Evolutionary conservation across 2,329 filamentous ascomycete species (phyloP), one percentile per base, ranked within the genome.

Genomic region (Aspergillus candidus): DNA sequence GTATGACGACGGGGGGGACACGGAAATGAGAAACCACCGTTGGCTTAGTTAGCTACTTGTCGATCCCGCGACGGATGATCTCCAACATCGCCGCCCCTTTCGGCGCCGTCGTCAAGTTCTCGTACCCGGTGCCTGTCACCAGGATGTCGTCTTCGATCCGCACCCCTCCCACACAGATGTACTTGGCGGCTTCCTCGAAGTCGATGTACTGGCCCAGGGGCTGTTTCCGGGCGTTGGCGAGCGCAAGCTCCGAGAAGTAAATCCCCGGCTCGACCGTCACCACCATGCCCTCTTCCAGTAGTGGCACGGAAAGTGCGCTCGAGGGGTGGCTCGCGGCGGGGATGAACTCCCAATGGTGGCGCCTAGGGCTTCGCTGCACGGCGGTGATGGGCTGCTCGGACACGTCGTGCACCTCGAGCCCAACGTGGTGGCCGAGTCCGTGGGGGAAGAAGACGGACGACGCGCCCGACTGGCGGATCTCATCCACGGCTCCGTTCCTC

Each of bases 101-200:
- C 4, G 80, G 75, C 4, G 82, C 82, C 11, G 79, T 80, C 1
- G 86, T 90, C 52, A 90, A 61, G 61, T 90, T 90, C 58, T 86
- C 79, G 49, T 77, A 79, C 5, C 86, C 84, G 15, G 72, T 72
- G 39, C 78, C 73, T 0, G 84, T 89, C 48, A 90, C 81, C 18
- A 88, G 68, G 27, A 90, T 76, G 59, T 90, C 85, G 59, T 71
- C 69, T 46, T 72, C 69, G 40, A 72, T 71, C 29, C 69, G 63
- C 27, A 71, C 68, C 10, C 69, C 68, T n/a, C 69, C 69, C 41
- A 71, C 61, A 11, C 64, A 59, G 14, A 69, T 59, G 43, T 71
- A 72, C 41, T 58, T 57, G 42, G 61, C 54, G 4, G 65, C 65
- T 32, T 66, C 56, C 1, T 67, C 60, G 43, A 69, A 65, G 48